Percentiles rank a stretch among this genome's conserved stretches.
Conservation (phyloP, 2,329 filamentous ascomycete genomes). For the Sporothrix pallida region DNA sequence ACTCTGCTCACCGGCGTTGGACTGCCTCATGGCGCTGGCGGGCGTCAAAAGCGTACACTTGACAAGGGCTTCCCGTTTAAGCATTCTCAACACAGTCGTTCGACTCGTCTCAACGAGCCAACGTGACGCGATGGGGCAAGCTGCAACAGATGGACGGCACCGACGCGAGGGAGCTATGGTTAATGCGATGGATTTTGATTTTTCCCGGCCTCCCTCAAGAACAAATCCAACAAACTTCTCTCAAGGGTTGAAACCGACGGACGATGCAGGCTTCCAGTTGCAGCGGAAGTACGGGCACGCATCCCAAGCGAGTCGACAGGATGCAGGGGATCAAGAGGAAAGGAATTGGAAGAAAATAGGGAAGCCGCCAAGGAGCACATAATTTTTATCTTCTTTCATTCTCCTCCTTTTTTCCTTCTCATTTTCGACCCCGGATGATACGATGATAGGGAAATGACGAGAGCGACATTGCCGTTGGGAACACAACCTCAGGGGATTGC, state of each 20-base stretch:
- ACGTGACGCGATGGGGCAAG: slow-evolving; percentile 36
- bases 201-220: neutral
- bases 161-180: slow-evolving; percentile 5
- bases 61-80: slow-evolving; percentile 41
- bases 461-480: too few relatives aligned
- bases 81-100: slow-evolving; percentile 41
- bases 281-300: neutral
- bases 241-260: slow-evolving; percentile 3
- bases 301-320: slow-evolving; percentile 5
- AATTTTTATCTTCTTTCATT: neutral
- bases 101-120: slow-evolving; percentile 38
- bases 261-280: slow-evolving; percentile 2
- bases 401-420: neutral
- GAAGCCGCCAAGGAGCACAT: neutral
- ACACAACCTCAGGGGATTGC: neutral
- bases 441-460: too few relatives aligned
- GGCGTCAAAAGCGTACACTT: slow-evolving; percentile 39
- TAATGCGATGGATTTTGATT: neutral
- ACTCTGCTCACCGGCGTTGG: slow-evolving; percentile 41
- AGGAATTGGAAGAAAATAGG: neutral
- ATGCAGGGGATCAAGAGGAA: neutral
- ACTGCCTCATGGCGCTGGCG: slow-evolving; percentile 39
- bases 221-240: neutral
- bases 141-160: slow-evolving; percentile 27
- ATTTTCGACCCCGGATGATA: neutral